These are phyloP conservation scores for Neobulgaria alba DNA, from an alignment of 2,329 filamentous ascomycete genomes.

Conservation along the genomic window DNA sequence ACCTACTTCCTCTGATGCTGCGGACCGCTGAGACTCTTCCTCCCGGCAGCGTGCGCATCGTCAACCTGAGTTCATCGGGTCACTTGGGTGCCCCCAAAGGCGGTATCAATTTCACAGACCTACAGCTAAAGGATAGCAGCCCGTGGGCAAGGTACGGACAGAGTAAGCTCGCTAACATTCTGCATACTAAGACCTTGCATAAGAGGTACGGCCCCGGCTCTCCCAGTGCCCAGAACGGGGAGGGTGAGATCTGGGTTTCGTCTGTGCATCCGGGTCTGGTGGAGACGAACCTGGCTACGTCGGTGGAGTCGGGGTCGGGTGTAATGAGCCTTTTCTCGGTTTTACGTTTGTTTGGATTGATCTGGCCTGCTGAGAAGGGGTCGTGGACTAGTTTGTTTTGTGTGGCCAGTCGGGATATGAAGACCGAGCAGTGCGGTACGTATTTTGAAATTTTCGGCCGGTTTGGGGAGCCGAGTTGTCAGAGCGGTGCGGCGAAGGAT, in stretches of 20 bases:
- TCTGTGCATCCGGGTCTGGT: constrained; percentile 35
- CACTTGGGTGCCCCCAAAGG: constrained; percentile 14
- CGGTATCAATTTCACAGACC: constrained; percentile 18
- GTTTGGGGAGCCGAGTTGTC: constrained; percentile 28
- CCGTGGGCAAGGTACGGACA: constrained; percentile 37
- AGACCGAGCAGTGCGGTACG: constrained; percentile 9
- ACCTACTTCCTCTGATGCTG: constrained; percentile 18
- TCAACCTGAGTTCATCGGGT: constrained; percentile 18
- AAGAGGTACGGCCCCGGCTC: constrained; percentile 29
- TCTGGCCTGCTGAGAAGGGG: constrained; percentile 10
- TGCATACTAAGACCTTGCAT: constrained; percentile 33
- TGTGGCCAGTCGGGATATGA: constrained; percentile 10
- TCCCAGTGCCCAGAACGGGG: constrained; percentile 17
- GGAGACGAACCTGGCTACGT: constrained; percentile 23
- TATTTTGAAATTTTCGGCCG: constrained; percentile 29
- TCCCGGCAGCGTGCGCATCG: constrained; percentile 19
- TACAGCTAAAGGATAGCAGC: constrained; percentile 27
- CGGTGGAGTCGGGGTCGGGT: neutral
- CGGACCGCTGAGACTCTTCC: constrained; percentile 11
- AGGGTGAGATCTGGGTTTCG: constrained; percentile 33
- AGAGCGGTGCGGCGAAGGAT: constrained; percentile 12
- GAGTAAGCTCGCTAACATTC: constrained; percentile 37
- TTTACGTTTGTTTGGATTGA: neutral
- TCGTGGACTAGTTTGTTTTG: constrained; percentile 9
- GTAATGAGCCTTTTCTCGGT: neutral